Evolutionary conservation across 192 early-diverging fungal genomes (phyloP).

Genomic region (Oehlia diaphana): DNA sequence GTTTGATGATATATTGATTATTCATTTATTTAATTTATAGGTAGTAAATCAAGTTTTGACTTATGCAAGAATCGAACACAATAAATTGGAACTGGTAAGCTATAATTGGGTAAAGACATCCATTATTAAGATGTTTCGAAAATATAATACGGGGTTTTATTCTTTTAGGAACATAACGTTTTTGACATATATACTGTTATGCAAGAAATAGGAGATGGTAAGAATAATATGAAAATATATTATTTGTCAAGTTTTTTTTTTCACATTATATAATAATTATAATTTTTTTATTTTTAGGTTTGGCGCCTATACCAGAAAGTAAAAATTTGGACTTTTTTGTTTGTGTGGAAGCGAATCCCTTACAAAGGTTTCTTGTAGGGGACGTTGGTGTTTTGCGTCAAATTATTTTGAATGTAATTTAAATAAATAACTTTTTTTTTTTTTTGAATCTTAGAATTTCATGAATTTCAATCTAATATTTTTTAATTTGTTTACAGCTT

Average conservation of each 20-base stretch:
- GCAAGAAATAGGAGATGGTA: slow-evolving; percentile 5
- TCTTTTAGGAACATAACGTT: background rate
- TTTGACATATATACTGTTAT: background rate
- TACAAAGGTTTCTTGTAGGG: slow-evolving; percentile 13
- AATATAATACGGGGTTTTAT: background rate
- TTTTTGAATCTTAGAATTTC: background rate
- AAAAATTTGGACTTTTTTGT: background rate
- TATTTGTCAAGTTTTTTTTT: background rate
- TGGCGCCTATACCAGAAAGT: slow-evolving; percentile 8
- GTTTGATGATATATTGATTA: background rate
- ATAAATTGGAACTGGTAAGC: slow-evolving; percentile 5
- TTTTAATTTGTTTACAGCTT: background rate
- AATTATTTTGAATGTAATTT: slow-evolving; percentile 17
- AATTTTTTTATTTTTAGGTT: background rate
- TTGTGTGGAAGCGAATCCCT: background rate
- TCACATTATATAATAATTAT: background rate
- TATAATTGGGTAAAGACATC: background rate
- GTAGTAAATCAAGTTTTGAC: slow-evolving; percentile 13
- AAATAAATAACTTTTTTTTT: background rate
- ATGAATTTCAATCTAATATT: background rate
- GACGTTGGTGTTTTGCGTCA: slow-evolving; percentile 14
- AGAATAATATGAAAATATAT: background rate
- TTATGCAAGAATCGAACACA: slow-evolving; percentile 11
- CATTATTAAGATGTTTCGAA: too few species aligned
- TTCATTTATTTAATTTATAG: background rate